These are phyloP conservation scores for Mediolabrus comicus DNA, from an alignment of 108 stramenopile genomes.

Conservation along the genomic window DNA sequence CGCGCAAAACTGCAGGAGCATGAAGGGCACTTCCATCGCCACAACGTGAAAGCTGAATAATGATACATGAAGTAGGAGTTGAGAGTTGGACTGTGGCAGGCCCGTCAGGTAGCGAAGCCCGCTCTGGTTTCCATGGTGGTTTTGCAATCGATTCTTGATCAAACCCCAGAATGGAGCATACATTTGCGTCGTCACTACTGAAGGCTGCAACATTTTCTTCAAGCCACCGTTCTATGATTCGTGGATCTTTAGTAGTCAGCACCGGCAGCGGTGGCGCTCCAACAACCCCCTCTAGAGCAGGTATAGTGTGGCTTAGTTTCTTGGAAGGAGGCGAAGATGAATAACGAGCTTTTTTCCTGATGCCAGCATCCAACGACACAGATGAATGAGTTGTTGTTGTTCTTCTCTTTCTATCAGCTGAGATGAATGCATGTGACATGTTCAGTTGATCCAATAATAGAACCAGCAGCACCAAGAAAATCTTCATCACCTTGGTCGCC, in stretches of 20 bases:
- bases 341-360: neutral
- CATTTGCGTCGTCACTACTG: neutral
- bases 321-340: neutral
- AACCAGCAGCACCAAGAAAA: too few species aligned
- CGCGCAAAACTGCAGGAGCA: conserved; percentile 42
- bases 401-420: neutral
- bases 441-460: too few species aligned
- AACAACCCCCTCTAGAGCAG: conserved; percentile 21
- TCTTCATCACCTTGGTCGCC: neutral
- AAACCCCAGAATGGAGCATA: conserved; percentile 33
- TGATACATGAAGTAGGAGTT: conserved; percentile 52
- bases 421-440: neutral
- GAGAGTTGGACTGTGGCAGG: conserved; percentile 71
- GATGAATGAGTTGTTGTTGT: too few species aligned
- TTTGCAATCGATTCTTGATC: conserved; percentile 41
- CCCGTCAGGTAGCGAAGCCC: conserved; percentile 41
- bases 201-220: conserved; percentile 37
- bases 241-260: conserved; percentile 57
- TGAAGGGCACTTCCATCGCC: conserved; percentile 38
- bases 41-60: conserved; percentile 55
- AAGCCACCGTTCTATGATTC: conserved; percentile 54
- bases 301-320: conserved; percentile 16
- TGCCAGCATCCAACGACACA: neutral
- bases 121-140: conserved; percentile 46
- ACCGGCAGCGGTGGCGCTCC: conserved; percentile 49